Conservation (phyloP, 345 rosid species). For the Litchi chinensis region DNA sequence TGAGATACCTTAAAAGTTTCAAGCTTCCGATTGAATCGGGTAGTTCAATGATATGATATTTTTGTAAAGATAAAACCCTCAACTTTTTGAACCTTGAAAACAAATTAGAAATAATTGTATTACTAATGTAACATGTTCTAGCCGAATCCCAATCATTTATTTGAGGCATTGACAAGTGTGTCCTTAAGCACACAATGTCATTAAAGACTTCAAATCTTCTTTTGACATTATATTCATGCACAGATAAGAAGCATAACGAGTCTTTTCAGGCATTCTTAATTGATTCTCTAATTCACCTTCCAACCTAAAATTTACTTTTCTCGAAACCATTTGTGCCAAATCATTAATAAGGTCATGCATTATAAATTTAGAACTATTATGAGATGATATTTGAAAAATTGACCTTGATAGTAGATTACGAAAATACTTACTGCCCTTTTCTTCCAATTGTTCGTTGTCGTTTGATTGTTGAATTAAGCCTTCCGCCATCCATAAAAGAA, state of each 20-base stretch:
- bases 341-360: slow-evolving; percentile 6
- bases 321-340: neutral
- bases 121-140: too few species aligned
- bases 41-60: neutral
- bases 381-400: slow-evolving; percentile 4
- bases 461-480: neutral
- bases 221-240: neutral
- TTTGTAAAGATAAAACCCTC: too few species aligned
- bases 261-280: neutral
- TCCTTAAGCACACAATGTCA: neutral
- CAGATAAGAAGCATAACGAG: neutral
- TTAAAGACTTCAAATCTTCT: neutral
- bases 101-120: too few species aligned
- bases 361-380: neutral
- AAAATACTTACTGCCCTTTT: slow-evolving; percentile 9
- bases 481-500: slow-evolving; percentile 6
- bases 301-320: neutral
- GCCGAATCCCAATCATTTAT: too few species aligned
- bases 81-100: too few species aligned
- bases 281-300: neutral
- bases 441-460: neutral
- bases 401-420: slow-evolving; percentile 14
- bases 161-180: too few species aligned
- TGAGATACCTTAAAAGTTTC: too few species aligned
- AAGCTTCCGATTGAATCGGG: too few species aligned